Evolutionary conservation across 176 grass and related monocot species (phyloP).

Genomic region (Triticum turgidum): DNA sequence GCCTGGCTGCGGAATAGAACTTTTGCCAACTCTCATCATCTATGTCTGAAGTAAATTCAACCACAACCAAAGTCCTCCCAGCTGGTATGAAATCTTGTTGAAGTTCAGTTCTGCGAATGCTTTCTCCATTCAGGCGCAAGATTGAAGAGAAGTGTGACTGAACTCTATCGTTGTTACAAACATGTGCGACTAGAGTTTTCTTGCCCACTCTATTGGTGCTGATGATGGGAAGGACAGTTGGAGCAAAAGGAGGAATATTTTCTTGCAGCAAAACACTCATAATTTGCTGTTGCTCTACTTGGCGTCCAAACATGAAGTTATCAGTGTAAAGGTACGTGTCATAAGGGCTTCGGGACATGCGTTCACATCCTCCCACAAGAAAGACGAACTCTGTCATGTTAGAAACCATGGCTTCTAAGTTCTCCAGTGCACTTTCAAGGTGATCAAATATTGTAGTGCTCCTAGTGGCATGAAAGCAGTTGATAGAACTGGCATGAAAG

Average conservation of each 20-base stretch:
- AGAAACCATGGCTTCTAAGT: not conserved
- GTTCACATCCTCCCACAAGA: not conserved
- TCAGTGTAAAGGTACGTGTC: not conserved
- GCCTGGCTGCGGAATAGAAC: not conserved
- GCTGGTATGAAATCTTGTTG: too few relatives aligned
- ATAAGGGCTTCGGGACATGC: not conserved
- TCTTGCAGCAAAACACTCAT: not conserved
- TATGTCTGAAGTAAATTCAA: constrained; percentile 18
- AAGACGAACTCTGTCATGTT: not conserved
- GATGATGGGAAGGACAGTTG: constrained; percentile 6
- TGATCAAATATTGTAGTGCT: not conserved
- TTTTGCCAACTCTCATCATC: not conserved
- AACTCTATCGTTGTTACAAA: not conserved
- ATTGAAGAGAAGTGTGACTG: not conserved
- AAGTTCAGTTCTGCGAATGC: not conserved
- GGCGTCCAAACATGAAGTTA: constrained; percentile 5
- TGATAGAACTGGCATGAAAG: not conserved
- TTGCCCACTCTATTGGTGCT: not conserved
- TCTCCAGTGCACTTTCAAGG: not conserved
- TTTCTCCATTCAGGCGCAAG: not conserved
- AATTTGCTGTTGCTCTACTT: not conserved
- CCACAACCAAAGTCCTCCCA: not conserved
- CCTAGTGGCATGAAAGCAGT: too few relatives aligned
- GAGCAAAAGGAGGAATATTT: not conserved
- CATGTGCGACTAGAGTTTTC: not conserved